These are phyloP conservation scores for Vaccinium macrocarpon DNA, from an alignment of 148 eudicot genomes.

Conservation along the genomic window DNA sequence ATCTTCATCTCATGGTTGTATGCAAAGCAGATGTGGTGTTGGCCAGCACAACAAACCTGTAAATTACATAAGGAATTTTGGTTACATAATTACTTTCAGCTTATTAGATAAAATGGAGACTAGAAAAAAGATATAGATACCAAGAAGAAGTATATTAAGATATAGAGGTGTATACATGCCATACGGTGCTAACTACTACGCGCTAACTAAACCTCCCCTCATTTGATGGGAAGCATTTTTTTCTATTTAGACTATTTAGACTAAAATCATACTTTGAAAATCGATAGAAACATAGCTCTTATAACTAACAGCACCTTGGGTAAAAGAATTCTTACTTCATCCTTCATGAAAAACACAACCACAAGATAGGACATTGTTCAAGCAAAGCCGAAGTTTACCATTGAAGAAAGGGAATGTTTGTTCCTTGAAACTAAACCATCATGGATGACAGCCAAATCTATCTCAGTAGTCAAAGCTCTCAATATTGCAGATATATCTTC, in stretches of 20 bases:
- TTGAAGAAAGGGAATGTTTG: slow-evolving; percentile 56
- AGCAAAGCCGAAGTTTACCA: slow-evolving; percentile 39
- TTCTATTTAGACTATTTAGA: too few species aligned
- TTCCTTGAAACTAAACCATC: slow-evolving; percentile 61
- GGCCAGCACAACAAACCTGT: slow-evolving; percentile 77
- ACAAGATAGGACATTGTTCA: not conserved
- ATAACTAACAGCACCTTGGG: too few species aligned
- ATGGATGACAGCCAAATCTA: slow-evolving; percentile 59
- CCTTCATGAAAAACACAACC: not conserved
- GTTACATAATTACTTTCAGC: not conserved
- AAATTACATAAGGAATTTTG: not conserved
- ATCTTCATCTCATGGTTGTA: slow-evolving; percentile 47
- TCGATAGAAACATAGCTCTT: too few species aligned
- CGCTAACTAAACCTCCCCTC: too few species aligned
- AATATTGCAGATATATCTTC: slow-evolving; percentile 65
- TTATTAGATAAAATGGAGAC: not conserved
- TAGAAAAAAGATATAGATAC: not conserved
- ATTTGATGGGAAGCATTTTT: too few species aligned
- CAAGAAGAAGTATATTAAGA: not conserved
- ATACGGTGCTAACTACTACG: not conserved
- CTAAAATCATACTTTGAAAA: too few species aligned
- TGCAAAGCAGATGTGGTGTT: slow-evolving; percentile 78
- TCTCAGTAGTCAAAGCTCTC: slow-evolving; percentile 55
- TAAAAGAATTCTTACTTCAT: not conserved
- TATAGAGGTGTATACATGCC: not conserved